Base-by-base conservation (phyloP, 108 stramenopile genomes). In the Nitzschia inconspicua region DNA sequence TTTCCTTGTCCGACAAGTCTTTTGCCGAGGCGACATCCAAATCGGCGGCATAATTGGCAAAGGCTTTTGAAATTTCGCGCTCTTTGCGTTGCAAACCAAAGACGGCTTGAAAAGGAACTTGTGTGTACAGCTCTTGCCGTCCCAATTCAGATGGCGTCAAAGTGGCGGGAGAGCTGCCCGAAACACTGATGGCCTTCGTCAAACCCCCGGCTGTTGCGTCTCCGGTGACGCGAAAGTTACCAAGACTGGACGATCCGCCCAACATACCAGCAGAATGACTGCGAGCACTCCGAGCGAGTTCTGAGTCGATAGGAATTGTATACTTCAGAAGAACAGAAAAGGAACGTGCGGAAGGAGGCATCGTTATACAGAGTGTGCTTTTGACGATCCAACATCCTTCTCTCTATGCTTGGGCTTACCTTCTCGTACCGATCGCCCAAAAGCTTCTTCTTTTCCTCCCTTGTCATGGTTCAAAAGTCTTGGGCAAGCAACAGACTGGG, bases 101-200 rank as follows among this genome's bases (percentile, higher is more conserved):
- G 13, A 94, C 78, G 46, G 92, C 86, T 7, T 69, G 65, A 72
- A 88, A 94, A 31, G 92, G 92, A 54, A 94, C 57, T 37, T 80
- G 78, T 13, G 73, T 70, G 70, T 94, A 94, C 39, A 94, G 64
- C 48, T 94, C 89, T 35, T 84, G 89, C 8, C 83, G 79, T 30
- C 86, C 87, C 68, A 90, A 61, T 73, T 94, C 78, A 13, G 85
- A 57, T 26, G 88, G 92, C 14, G 88, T 89, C 28, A 88, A 63
- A 39, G 68, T 78, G 3, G 66, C 50, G 7, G 72, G 58, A 2
- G 3, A 18, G 0, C 60, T 53, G 25, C 84, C 88, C 62, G 83
- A 82, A 20, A 79, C 81, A 25, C 34, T 36, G 29, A 57, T 67
- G 39, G 85, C 80, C 20, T 54, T 19, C 16, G 34, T 23, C 9